These are phyloP conservation scores for Vitis hybrid DNA, from an alignment of 177 flowering plant species.

Conservation along the genomic window DNA sequence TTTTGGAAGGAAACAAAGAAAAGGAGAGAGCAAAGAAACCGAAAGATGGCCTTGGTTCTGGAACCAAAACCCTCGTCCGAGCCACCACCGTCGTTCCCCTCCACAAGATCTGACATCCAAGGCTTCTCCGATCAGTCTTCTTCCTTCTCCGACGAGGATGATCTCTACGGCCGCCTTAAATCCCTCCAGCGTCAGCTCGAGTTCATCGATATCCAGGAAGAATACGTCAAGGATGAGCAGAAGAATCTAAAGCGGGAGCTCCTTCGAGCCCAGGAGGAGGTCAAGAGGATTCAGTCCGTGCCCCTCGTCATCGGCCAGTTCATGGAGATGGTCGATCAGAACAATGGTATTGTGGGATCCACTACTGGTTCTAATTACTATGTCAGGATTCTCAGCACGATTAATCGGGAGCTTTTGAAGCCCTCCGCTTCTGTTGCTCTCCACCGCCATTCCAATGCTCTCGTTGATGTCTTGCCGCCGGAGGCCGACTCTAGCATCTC, in stretches of 20 bases:
- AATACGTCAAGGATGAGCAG: conserved; percentile 89
- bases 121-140: conserved; percentile 8
- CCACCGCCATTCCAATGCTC: conserved; percentile 90
- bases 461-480: conserved; percentile 76
- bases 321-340: conserved; percentile 99
- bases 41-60: conserved; percentile 38
- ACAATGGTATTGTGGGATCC: conserved; percentile 91
- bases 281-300: conserved; percentile 93
- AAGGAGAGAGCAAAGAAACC: neutral
- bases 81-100: conserved; percentile 31
- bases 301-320: conserved; percentile 96
- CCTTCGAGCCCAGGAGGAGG: conserved; percentile 91
- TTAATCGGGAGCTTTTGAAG: conserved; percentile 80
- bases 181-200: conserved; percentile 78
- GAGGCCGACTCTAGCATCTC: conserved; percentile 84
- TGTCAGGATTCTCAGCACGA: conserved; percentile 83
- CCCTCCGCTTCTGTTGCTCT: conserved; percentile 90
- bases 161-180: conserved; percentile 74
- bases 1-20: neutral
- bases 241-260: conserved; percentile 89
- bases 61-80: conserved; percentile 31
- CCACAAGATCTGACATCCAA: conserved; percentile 18
- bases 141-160: conserved; percentile 54
- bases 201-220: conserved; percentile 89
- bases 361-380: conserved; percentile 95